Base-by-base conservation (phyloP, 768 basidiomycete species). In the Auricularia cornea region DNA sequence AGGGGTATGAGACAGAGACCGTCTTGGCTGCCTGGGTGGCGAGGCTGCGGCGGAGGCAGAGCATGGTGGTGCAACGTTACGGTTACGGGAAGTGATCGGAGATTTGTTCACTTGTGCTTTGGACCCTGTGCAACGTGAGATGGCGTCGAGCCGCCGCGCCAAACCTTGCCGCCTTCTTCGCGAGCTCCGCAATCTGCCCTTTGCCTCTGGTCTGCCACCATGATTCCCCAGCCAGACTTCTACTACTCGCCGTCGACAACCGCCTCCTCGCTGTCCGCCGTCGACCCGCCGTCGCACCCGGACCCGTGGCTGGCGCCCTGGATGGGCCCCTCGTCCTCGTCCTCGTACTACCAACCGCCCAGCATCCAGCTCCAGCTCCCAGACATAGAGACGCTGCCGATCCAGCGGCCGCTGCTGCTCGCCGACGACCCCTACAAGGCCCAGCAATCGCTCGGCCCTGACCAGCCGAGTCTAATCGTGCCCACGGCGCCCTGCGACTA, bases 1-100 rank as follows among this genome's bases (percentile, higher is more conserved):
- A 92, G 20, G 74, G 68, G 48, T 63, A 60, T 14, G 8, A 14
- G 35, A 38, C 35, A n/a, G n/a, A n/a, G n/a, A n/a, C n/a, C n/a
- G 16, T 60, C 18, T n/a, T 59, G 16, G 44, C 10, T 20, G 44
- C 44, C 38, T 18, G 44, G 6, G 44, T 48, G 44, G 23, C 44
- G 44, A 48, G 44, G 44, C 11, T 18, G 44, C 44, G 44, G 44
- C 44, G 44, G 44, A 48, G 23, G 23, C 16, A 48, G 20, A 48
- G 44, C 20, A 18, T 12, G 20, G 23, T 40, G 38, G 38, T 8
- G 44, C 44, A 48, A 6, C 6, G 44, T 23, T 10, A 20, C 12
- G 44, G 44, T 1, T 3, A 18, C 20, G 44, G 44, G 44, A 48
- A 48, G 23, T 48, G 44, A 20, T 23, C 44, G 44, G 23, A 20